Evolutionary conservation across 192 early-diverging fungal species (phyloP), one percentile per base, ranked within the genome.

Genomic region (Entophlyctis luteolus): DNA sequence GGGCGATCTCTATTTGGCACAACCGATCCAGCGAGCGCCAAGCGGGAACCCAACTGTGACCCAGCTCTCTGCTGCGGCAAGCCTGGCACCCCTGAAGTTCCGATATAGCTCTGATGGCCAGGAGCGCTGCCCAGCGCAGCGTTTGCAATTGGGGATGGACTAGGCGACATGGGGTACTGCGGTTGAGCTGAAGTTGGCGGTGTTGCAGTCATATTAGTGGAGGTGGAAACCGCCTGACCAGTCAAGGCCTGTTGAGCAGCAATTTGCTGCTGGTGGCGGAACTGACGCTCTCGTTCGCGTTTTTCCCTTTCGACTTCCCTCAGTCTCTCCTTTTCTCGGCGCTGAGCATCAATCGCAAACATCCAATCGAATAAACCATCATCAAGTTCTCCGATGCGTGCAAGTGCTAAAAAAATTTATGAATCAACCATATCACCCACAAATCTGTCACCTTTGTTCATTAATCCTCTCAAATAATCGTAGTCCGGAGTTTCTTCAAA

Each of bases 401-500:
- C 50, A 58, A 83, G 57, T 18, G 79, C 81, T 77, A 50, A 49
- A 63, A 35, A 50, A 23, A 8, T 12, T 42, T 42, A 42, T 42
- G n/a, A 42, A 42, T 42, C n/a, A 8, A 42, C 10, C 39, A 42
- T 42, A 92, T 37, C 90, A 84, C 77, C 91, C 94, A 50, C 93
- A 91, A 67, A 98, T 98, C 81, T 95, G 92, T 18, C 1, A 83
- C 84, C 90, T 63, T 91, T 90, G 73, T 89, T 88, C 58, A 98
- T 90, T 45, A 98, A 73, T 8, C 88, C 87, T 54, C 91, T 80
- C 67, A 96, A 76, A 65, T 93, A 96, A 70, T 93, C 90, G 75
- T 98, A 98, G 80, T 98, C 93, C 18, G 96, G 96, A 16, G 87
- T 86, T 73, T 98, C 94, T 55, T 98, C 96, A 72, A 98, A 98